Conservation (phyloP, 306 rosid genomes). For the Trifolium fragiferum region DNA sequence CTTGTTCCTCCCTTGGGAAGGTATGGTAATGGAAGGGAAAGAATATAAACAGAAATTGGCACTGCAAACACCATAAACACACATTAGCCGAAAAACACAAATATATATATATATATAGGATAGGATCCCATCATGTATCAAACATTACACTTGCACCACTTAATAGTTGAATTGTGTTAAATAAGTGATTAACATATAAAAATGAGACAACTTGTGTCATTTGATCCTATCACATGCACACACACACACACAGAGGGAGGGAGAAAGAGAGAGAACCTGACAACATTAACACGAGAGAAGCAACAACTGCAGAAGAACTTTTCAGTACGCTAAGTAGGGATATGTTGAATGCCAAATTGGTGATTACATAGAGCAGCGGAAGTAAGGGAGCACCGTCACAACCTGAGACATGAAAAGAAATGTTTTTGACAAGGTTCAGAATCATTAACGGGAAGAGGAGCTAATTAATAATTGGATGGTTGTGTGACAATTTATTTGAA, state of each 20-base stretch:
- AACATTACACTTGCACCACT: constrained; percentile 3
- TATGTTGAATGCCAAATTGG: constrained; percentile 79
- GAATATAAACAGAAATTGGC: constrained; percentile 76
- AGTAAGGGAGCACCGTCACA: constrained; percentile 90
- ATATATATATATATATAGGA: background rate
- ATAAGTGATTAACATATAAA: background rate
- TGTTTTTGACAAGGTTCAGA: constrained; percentile 14
- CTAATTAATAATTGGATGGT: constrained; percentile 15
- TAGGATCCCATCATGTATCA: background rate
- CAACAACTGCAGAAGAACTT: constrained; percentile 76
- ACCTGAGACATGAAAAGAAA: constrained; percentile 51
- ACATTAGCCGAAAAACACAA: constrained; percentile 30
- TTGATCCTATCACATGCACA: background rate
- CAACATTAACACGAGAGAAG: constrained; percentile 79
- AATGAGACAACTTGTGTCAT: background rate
- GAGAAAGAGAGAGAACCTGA: constrained; percentile 65
- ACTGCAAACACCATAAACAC: constrained; percentile 62
- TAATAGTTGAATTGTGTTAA: background rate
- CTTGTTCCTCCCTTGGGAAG: constrained; percentile 63
- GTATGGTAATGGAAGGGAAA: constrained; percentile 86
- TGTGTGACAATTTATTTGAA: background rate
- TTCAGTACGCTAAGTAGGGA: constrained; percentile 74
- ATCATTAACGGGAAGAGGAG: constrained; percentile 27
- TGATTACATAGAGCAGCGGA: constrained; percentile 73
- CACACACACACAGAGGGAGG: background rate